Conservation (phyloP, 108 stramenopile genomes). For the Aurantiochytrium sp. region DNA sequence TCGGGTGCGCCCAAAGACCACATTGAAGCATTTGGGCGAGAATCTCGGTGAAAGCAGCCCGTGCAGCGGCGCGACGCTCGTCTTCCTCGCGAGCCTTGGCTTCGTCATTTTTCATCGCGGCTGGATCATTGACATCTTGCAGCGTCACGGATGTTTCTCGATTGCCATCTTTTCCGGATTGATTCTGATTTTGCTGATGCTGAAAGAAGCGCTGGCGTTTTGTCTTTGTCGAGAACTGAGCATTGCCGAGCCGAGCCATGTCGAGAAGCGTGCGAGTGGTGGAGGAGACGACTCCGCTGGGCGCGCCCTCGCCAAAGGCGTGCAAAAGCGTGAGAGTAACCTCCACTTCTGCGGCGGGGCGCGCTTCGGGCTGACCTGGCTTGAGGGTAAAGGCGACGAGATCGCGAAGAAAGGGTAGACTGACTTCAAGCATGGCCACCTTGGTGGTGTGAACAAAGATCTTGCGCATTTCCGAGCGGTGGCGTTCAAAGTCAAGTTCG, state of each 20-base stretch:
- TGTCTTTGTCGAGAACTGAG: not conserved
- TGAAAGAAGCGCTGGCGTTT: no score
- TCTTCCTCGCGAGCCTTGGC: not conserved
- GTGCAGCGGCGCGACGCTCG: not conserved
- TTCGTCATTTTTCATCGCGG: not conserved
- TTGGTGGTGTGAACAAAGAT: not conserved
- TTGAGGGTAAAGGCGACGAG: not conserved
- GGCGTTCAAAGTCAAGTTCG: not conserved
- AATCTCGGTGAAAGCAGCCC: not conserved
- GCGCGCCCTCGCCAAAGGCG: conserved; percentile 5
- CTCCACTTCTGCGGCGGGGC: not conserved
- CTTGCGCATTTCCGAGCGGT: conserved; percentile 3
- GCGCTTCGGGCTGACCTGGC: not conserved
- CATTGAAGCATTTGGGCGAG: not conserved
- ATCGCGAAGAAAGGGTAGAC: not conserved
- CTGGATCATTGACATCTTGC: not conserved
- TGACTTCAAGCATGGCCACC: not conserved
- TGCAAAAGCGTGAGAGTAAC: not conserved
- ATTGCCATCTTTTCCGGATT: not conserved
- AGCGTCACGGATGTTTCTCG: no score
- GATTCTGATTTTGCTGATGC: not conserved
- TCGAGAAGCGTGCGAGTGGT: not conserved
- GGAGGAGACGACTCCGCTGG: not conserved
- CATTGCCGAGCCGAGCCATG: not conserved
- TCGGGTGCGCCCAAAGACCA: not conserved